These are phyloP conservation scores for Olyra latifolia DNA, from an alignment of 176 grass and related monocot genomes.

Conservation along the genomic window DNA sequence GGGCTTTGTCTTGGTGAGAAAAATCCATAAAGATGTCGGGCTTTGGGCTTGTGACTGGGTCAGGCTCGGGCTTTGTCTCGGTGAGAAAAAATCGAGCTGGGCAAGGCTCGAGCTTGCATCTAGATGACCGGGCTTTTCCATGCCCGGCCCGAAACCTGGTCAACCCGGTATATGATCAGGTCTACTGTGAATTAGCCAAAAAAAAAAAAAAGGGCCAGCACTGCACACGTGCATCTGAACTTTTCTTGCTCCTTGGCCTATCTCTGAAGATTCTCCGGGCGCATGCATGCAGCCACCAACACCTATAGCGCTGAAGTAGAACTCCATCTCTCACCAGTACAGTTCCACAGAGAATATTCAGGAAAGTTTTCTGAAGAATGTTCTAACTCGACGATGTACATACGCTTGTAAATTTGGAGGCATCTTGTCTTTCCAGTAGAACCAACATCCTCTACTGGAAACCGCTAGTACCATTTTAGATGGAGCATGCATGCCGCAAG, in stretches of 20 bases:
- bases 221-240: slow-evolving; percentile 29
- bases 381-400: background rate
- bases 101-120: no score
- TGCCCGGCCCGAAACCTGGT: no score
- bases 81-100: no score
- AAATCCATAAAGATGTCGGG: no score
- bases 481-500: background rate
- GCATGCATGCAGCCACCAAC: background rate
- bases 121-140: no score
- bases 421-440: background rate
- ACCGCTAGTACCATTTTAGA: background rate
- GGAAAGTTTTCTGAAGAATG: background rate
- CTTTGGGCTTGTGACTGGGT: no score
- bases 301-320: background rate
- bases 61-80: no score
- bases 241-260: slow-evolving; percentile 35
- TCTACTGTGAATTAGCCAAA: background rate
- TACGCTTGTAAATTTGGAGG: background rate
- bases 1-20: no score
- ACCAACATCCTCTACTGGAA: background rate
- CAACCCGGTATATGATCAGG: no score
- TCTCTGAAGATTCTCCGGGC: background rate
- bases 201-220: slow-evolving; percentile 12
- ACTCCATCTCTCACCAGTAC: background rate
- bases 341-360: background rate